A percentile compares a stretch with the other conserved stretches of the same genome.
These are phyloP conservation scores for Ascochyta clinopodiicola DNA, from an alignment of 2,329 filamentous ascomycete genomes.

Conservation along the genomic window DNA sequence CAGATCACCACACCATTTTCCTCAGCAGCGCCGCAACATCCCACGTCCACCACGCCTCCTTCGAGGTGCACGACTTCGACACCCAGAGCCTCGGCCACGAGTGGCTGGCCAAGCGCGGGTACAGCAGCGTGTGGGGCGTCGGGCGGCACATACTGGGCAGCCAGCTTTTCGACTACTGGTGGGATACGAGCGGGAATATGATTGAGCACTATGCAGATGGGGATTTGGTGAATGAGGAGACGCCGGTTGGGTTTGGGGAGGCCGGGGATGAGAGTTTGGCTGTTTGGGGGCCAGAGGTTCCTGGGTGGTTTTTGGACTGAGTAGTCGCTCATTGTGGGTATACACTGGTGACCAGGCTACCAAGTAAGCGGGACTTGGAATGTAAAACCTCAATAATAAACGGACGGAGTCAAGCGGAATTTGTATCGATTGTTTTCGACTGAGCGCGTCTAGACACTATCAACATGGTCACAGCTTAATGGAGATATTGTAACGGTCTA, in stretches of 20 bases:
- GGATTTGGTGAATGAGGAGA: slow-evolving; percentile 67
- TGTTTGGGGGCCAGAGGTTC: slow-evolving; percentile 52
- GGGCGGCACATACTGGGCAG: slow-evolving; percentile 73
- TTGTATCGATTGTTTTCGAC: neutral
- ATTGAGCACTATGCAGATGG: slow-evolving; percentile 76
- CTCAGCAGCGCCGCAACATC: slow-evolving; percentile 48
- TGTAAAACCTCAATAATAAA: no score
- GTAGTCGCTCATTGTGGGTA: no score
- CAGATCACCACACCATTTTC: slow-evolving; percentile 65
- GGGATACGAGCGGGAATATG: slow-evolving; percentile 68
- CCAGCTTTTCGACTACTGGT: slow-evolving; percentile 78
- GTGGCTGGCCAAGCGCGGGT: slow-evolving; percentile 68
- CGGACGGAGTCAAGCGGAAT: no score
- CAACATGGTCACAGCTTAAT: slow-evolving; percentile 66
- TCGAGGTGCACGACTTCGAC: slow-evolving; percentile 74
- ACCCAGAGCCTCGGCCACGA: slow-evolving; percentile 73
- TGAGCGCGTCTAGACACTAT: neutral
- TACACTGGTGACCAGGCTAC: no score
- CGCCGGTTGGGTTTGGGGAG: slow-evolving; percentile 52
- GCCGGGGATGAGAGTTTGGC: slow-evolving; percentile 51
- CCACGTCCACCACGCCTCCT: slow-evolving; percentile 72
- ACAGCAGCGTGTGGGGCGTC: slow-evolving; percentile 73
- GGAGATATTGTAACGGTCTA: slow-evolving; percentile 71
- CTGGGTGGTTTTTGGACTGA: slow-evolving; percentile 46
- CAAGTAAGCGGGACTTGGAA: no score